These are phyloP conservation scores for Desmodesmus armatus DNA, from an alignment of 139 green algal species.

Conservation along the genomic window DNA sequence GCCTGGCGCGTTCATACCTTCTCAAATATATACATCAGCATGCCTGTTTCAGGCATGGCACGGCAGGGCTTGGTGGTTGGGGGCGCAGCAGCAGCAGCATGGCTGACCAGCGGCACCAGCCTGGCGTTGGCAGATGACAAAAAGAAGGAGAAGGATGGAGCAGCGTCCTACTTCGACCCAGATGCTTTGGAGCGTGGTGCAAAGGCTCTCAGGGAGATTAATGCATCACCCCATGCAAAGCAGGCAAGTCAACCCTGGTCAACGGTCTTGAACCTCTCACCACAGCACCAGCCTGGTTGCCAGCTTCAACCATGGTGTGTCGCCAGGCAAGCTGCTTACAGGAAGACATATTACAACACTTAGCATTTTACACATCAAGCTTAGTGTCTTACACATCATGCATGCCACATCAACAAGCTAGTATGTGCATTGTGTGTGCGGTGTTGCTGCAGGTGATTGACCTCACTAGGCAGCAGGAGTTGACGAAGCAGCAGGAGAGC, in stretches of 20 bases:
- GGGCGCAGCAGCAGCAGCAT: conserved; percentile 27
- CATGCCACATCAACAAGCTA: background rate
- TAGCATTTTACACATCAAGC: no score
- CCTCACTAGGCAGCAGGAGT: conserved; percentile 90
- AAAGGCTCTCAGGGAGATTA: conserved; percentile 97
- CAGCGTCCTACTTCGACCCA: conserved; percentile 88
- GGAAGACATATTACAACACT: no score
- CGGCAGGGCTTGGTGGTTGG: background rate
- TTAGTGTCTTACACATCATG: no score
- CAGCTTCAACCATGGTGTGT: no score
- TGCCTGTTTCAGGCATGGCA: conserved; percentile 18
- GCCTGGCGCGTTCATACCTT: no score
- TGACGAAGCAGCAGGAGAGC: conserved; percentile 89
- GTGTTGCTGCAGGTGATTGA: conserved; percentile 87
- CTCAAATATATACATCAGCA: no score
- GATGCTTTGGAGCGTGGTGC: conserved; percentile 97
- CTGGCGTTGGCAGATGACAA: conserved; percentile 24
- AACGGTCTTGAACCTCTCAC: no score
- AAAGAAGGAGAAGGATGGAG: conserved; percentile 25
- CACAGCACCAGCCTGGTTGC: no score
- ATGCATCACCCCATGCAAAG: conserved; percentile 93
- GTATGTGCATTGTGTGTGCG: background rate
- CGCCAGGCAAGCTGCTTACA: no score
- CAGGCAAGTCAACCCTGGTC: conserved; percentile 74
- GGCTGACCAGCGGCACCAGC: background rate